phyloP scores from a whole-genome alignment of 129 eudicot species.

The Ambrosia trifida region DNA sequence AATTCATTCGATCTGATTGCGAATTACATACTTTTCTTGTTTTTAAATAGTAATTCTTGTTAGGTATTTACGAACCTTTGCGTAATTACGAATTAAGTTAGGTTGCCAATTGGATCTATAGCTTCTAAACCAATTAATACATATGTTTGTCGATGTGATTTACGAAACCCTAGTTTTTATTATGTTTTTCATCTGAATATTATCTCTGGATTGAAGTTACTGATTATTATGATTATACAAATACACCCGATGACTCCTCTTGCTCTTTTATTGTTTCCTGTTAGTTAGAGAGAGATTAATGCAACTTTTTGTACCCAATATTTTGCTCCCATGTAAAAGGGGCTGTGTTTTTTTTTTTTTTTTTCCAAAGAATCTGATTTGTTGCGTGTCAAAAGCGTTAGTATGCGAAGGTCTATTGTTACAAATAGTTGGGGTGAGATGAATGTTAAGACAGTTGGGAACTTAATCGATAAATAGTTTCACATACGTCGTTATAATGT shows the following conservation, averaged over 20 bases:
- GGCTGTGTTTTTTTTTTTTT: background rate
- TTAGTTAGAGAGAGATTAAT: background rate
- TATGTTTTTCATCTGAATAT: background rate
- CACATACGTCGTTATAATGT: background rate
- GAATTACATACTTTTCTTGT: conserved; percentile 2
- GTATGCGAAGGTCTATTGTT: background rate
- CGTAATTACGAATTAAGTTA: background rate
- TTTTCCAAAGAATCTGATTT: background rate
- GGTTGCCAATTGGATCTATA: background rate
- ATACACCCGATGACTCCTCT: background rate
- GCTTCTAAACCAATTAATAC: background rate
- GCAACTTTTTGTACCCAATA: background rate
- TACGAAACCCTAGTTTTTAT: conserved; percentile 25
- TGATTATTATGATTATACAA: background rate
- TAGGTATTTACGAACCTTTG: background rate
- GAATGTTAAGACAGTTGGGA: conserved; percentile 4
- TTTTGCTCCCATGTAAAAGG: background rate
- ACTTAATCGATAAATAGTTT: conserved; percentile 1
- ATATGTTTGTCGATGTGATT: background rate
- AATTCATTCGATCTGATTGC: conserved; percentile 19
- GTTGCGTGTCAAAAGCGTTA: background rate
- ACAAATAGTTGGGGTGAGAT: background rate
- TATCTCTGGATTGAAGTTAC: background rate
- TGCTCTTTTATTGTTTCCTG: background rate
- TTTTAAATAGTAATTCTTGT: background rate